Base-by-base conservation (phyloP, 2,329 filamentous ascomycete species). In the Onygenales sp. region DNA sequence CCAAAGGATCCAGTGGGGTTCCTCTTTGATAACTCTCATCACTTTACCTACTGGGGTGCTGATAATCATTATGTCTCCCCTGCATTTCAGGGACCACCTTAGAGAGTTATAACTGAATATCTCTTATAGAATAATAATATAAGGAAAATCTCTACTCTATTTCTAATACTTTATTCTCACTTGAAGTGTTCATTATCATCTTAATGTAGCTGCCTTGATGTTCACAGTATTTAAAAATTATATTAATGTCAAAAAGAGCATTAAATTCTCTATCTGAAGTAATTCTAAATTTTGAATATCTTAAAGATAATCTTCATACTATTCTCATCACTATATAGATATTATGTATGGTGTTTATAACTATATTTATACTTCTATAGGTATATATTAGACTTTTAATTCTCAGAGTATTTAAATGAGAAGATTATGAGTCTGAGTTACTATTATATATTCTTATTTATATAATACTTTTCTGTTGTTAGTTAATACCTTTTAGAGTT, bases 321-420 rank as follows among this genome's bases (percentile, higher is more conserved):
- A 62, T 59, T 59, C 61, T 65, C 43, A 58, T 54, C 27, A 58
- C 50, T 4, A 61, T 58, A 2, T 63, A 65, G 57, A 55, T 60
- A 49, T 17, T 65, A 51, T 65, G 63, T 38, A 64, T 65, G 9
- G 43, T 58, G 10, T 50, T 51, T 1, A 64, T 64, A 60, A 62
- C 59, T 2, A 8, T 61, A 2, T 65, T 63, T 54, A 63, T 64
- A 31, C 51, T 35, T 1, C 32, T 65, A 7, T 58, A 63, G 7
- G 51, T 58, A 32, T 66, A 60, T 44, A 60, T 63, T 9, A 58
- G 61, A 13, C 14, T 56, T 2, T 58, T 55, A n/a, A 55, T 65
- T 33, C 53, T 63, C n/a, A 57, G 58, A 33, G 60, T 60, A 11
- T 61, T 61, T 32, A 52, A 50, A 2, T 61, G 57, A 45, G 61